Evolutionary conservation across 192 early-diverging fungal species (phyloP).

Genomic region (Backusella tarrabulga): DNA sequence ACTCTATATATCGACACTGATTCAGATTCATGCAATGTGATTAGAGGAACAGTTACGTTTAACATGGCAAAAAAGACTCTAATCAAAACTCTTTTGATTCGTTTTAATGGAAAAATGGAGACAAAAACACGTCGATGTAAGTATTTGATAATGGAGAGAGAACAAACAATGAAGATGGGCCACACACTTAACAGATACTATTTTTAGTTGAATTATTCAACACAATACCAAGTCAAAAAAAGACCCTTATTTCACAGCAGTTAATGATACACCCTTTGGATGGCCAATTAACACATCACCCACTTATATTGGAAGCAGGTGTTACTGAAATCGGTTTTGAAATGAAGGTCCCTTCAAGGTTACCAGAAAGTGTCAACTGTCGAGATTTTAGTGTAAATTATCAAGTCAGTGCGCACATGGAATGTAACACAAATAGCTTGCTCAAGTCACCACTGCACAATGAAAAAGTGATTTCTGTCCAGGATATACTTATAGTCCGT

Average conservation of each 20-base stretch:
- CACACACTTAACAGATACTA: background rate
- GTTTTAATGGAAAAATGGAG: background rate
- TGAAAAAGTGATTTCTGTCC: background rate
- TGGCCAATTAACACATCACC: background rate
- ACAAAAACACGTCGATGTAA: background rate
- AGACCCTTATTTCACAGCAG: background rate
- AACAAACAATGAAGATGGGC: background rate
- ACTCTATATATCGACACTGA: background rate
- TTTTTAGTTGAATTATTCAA: background rate
- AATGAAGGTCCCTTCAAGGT: slow-evolving; percentile 2
- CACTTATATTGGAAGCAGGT: background rate
- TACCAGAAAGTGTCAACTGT: slow-evolving; percentile 11
- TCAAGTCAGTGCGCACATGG: background rate
- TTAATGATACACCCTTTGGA: background rate
- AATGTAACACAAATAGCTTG: background rate
- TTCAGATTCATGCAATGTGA: background rate
- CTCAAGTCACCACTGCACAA: no score
- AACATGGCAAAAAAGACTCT: background rate
- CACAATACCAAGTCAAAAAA: background rate
- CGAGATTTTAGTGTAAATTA: slow-evolving; percentile 1
- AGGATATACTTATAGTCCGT: background rate
- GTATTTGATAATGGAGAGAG: background rate
- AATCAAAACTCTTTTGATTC: background rate
- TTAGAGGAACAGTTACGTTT: slow-evolving; percentile 1
- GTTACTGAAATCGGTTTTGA: slow-evolving; percentile 1